Conservation (phyloP, 2,329 filamentous ascomycete species). For the Pseudofabraea citricarpa region DNA sequence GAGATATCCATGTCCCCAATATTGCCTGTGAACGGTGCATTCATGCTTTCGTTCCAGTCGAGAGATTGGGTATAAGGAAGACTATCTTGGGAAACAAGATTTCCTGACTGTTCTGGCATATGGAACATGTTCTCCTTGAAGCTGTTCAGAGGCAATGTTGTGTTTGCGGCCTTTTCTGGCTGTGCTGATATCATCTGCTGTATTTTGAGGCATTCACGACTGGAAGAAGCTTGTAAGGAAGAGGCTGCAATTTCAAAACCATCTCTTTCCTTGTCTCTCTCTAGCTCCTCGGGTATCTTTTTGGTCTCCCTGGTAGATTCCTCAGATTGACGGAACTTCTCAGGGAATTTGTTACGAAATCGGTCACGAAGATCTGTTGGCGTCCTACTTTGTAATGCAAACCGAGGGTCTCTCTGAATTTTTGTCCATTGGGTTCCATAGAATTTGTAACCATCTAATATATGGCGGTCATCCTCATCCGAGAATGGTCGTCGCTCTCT, state of each 20-base stretch:
- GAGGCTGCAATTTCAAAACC: not conserved
- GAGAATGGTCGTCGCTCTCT: conserved; percentile 58
- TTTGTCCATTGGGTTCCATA: conserved; percentile 63
- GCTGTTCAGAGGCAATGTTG: conserved; percentile 5
- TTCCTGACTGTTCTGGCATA: conserved; percentile 15
- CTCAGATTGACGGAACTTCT: conserved; percentile 37
- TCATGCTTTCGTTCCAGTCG: conserved; percentile 39
- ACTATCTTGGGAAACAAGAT: conserved; percentile 26
- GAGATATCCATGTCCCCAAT: conserved; percentile 59
- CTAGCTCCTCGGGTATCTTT: not conserved
- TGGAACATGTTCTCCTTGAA: conserved; percentile 15
- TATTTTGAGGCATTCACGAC: conserved; percentile 22
- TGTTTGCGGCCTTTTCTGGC: conserved; percentile 10
- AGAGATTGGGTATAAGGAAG: conserved; percentile 33
- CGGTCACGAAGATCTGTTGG: conserved; percentile 61
- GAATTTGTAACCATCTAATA: conserved; percentile 52
- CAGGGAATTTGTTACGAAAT: conserved; percentile 59
- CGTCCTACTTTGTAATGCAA: conserved; percentile 52
- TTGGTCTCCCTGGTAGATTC: conserved; percentile 5
- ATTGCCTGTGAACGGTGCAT: conserved; percentile 35
- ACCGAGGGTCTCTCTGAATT: conserved; percentile 56
- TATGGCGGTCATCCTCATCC: conserved; percentile 57
- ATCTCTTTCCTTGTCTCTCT: not conserved
- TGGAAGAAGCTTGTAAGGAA: conserved; percentile 10
- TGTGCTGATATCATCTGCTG: conserved; percentile 22